phyloP scores from a whole-genome alignment of 495 filamentous ascomycete species.

The Neurospora sp. region DNA sequence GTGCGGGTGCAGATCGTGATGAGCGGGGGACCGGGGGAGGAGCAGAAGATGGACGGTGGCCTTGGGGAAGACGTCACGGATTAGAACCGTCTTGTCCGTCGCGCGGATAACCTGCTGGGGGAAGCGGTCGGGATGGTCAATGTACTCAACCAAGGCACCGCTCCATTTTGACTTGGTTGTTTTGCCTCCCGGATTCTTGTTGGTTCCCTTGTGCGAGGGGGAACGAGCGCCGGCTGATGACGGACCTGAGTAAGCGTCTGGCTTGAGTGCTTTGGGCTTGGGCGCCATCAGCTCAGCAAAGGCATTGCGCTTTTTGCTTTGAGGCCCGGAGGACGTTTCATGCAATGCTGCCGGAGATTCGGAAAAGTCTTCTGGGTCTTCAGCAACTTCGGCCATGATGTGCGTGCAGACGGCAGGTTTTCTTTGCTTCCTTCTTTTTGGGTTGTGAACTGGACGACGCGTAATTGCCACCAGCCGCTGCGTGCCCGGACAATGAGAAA shows the following conservation, averaged over 20 bases:
- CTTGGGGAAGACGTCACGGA: slow-evolving; percentile 81
- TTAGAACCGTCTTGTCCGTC: slow-evolving; percentile 62
- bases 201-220: slow-evolving; percentile 9
- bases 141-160: slow-evolving; percentile 62
- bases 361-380: slow-evolving; percentile 8
- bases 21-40: slow-evolving; percentile 59
- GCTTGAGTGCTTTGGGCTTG: slow-evolving; percentile 35
- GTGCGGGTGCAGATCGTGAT: slow-evolving; percentile 61
- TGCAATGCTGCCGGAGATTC: slow-evolving; percentile 11
- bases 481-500: not conserved
- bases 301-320: slow-evolving; percentile 15
- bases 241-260: slow-evolving; percentile 1
- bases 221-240: slow-evolving; percentile 4
- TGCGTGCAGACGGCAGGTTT: not conserved
- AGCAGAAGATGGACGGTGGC: slow-evolving; percentile 76
- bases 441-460: not conserved
- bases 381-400: slow-evolving; percentile 12
- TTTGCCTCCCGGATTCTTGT: slow-evolving; percentile 15
- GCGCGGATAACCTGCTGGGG: slow-evolving; percentile 58
- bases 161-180: slow-evolving; percentile 34
- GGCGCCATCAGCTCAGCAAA: slow-evolving; percentile 60
- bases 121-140: slow-evolving; percentile 53
- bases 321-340: not conserved
- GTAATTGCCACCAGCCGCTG: not conserved
- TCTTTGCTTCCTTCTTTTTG: not conserved